phyloP scores from a whole-genome alignment of 1,284 basidiomycete species.

The Irpex sp. region DNA sequence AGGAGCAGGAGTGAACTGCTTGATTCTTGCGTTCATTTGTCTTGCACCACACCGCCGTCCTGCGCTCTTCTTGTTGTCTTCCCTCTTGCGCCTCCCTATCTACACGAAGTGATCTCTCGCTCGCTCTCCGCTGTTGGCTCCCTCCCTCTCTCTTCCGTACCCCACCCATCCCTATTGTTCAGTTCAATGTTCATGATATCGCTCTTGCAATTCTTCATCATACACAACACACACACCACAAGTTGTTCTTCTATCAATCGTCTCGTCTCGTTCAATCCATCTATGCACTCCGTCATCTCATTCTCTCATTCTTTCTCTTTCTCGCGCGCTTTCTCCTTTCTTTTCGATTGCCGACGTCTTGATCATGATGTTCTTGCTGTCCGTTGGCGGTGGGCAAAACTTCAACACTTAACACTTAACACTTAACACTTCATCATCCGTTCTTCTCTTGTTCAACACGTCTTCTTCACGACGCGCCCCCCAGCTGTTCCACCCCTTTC shows the following conservation, averaged over 20 bases:
- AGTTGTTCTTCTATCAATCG: slow-evolving; percentile 20
- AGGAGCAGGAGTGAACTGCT: too few species aligned
- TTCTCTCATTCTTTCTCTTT: slow-evolving; percentile 9
- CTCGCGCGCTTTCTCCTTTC: not conserved
- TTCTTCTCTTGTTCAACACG: slow-evolving; percentile 10
- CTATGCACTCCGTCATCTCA: slow-evolving; percentile 9
- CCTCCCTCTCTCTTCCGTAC: not conserved
- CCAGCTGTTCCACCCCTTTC: not conserved
- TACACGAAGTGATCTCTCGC: not conserved
- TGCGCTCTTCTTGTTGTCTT: not conserved
- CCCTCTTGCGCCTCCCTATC: too few species aligned
- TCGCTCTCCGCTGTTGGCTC: not conserved
- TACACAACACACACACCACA: not conserved
- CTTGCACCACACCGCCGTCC: not conserved
- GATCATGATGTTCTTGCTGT: slow-evolving; percentile 2
- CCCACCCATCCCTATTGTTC: not conserved
- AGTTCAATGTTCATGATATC: slow-evolving; percentile 13
- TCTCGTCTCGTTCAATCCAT: slow-evolving; percentile 11
- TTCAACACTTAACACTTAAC: slow-evolving; percentile 11
- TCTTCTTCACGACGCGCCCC: slow-evolving; percentile 11
- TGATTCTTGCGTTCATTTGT: too few species aligned
- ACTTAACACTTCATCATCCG: slow-evolving; percentile 10
- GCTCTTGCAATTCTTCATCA: slow-evolving; percentile 20
- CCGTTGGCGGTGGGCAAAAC: slow-evolving; percentile 17
- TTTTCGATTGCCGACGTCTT: too few species aligned